These are phyloP conservation scores for Graphium sp. DNA, from an alignment of 2,329 filamentous ascomycete genomes.

Conservation along the genomic window DNA sequence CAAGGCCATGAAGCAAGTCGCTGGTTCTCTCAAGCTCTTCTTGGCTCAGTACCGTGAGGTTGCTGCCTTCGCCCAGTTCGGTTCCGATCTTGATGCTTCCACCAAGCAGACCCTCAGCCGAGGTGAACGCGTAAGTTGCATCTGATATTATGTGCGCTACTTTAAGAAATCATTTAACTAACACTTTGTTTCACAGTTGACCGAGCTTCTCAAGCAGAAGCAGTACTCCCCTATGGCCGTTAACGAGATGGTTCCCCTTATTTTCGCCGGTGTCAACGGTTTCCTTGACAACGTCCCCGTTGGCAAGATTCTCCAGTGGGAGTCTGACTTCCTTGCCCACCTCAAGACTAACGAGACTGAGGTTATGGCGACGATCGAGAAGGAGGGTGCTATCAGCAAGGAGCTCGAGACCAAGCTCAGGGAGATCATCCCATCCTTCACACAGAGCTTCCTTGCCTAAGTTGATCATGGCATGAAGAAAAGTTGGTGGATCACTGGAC, in stretches of 20 bases:
- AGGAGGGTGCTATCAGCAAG: slow-evolving; percentile 93
- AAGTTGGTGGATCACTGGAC: slow-evolving; percentile 8
- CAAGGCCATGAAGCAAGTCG: slow-evolving; percentile 99
- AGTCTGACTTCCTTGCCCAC: slow-evolving; percentile 85
- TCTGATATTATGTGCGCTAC: neutral
- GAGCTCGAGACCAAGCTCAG: slow-evolving; percentile 72
- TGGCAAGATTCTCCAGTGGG: slow-evolving; percentile 81
- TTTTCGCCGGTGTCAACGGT: slow-evolving; percentile 99
- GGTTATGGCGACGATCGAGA: slow-evolving; percentile 72
- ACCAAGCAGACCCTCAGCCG: slow-evolving; percentile 97
- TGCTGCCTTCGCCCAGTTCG: slow-evolving; percentile 98
- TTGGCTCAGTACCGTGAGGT: slow-evolving; percentile 99
- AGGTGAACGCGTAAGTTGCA: slow-evolving; percentile 77
- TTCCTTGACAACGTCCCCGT: slow-evolving; percentile 80
- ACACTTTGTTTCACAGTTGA: slow-evolving; percentile 34
- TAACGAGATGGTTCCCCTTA: slow-evolving; percentile 99
- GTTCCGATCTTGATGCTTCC: slow-evolving; percentile 95
- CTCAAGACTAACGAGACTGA: slow-evolving; percentile 81
- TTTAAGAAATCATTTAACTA: neutral
- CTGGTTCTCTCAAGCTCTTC: slow-evolving; percentile 99
- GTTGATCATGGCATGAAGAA: slow-evolving; percentile 13
- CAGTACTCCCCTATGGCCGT: slow-evolving; percentile 98
- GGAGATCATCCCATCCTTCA: slow-evolving; percentile 65
- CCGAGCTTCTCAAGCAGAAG: slow-evolving; percentile 99
- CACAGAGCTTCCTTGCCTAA: slow-evolving; percentile 74